A percentile compares a stretch with the other conserved stretches of the same genome.
Conservation (phyloP, 768 basidiomycete species). For the Stropharia rugosoannulata region DNA sequence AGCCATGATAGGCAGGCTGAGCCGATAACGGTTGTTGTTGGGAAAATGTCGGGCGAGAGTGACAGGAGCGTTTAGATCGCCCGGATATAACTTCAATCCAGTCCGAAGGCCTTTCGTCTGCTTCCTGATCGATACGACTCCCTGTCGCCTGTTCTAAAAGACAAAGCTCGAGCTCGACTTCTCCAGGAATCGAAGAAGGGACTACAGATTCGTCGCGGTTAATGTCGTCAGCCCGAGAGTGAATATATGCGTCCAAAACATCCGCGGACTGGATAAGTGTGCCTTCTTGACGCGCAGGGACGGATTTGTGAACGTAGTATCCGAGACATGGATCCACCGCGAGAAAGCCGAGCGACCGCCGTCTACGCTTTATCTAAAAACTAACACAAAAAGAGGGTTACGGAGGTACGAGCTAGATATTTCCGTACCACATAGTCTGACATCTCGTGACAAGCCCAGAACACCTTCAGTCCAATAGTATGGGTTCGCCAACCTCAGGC, state of each 20-base stretch:
- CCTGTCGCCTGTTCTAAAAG: neutral
- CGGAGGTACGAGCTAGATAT: neutral
- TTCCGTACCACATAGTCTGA: constrained; percentile 21
- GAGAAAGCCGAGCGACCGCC: constrained; percentile 6
- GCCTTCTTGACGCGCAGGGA: neutral
- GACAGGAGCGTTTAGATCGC: neutral
- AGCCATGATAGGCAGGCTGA: neutral
- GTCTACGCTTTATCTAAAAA: constrained; percentile 27
- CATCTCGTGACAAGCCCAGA: too few relatives aligned
- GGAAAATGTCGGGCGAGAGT: neutral
- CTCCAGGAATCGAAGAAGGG: too few relatives aligned
- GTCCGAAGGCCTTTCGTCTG: neutral
- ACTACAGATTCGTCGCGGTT: too few relatives aligned
- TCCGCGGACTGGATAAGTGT: neutral
- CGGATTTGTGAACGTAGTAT: constrained; percentile 24
- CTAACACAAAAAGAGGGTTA: constrained; percentile 11
- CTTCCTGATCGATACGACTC: constrained; percentile 5
- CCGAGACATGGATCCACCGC: constrained; percentile 40
- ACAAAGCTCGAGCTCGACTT: too few relatives aligned
- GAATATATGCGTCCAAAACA: too few relatives aligned
- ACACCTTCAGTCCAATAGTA: neutral
- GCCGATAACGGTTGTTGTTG: neutral
- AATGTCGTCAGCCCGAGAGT: too few relatives aligned
- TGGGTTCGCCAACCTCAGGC: too few relatives aligned
- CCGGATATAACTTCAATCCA: constrained; percentile 1